Evolutionary conservation across 495 filamentous ascomycete species (phyloP).

Genomic region (Penicillium canescens): DNA sequence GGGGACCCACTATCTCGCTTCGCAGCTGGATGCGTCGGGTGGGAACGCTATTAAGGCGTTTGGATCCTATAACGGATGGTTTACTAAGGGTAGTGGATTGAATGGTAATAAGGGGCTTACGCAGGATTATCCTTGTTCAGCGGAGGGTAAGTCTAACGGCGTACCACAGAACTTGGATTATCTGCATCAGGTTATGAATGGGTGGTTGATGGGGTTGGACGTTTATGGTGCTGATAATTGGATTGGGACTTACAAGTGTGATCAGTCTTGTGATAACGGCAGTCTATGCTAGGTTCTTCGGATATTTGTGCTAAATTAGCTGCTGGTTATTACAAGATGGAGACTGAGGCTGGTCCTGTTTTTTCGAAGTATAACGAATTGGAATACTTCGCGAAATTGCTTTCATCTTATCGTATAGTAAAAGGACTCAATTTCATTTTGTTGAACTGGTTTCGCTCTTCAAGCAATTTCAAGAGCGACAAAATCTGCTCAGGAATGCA

Average conservation of each 20-base stretch:
- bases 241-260: conserved; percentile 26
- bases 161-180: conserved; percentile 35
- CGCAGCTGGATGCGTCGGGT: conserved; percentile 18
- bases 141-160: conserved; percentile 28
- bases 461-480: too few species aligned
- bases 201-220: conserved; percentile 32
- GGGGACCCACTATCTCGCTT: conserved; percentile 29
- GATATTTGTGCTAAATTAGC: too few species aligned
- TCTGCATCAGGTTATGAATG: conserved; percentile 31
- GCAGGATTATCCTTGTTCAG: conserved; percentile 31
- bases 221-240: conserved; percentile 25
- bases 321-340: too few species aligned
- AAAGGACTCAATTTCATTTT: too few species aligned
- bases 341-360: too few species aligned
- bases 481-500: background rate
- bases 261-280: conserved; percentile 15
- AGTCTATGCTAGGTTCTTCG: conserved; percentile 15
- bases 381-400: too few species aligned
- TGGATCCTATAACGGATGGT: conserved; percentile 37
- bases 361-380: too few species aligned
- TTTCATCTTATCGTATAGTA: too few species aligned
- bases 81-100: conserved; percentile 21
- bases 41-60: conserved; percentile 33
- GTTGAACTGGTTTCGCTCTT: too few species aligned
- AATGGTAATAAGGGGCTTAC: conserved; percentile 27